A percentile compares a stretch with the other conserved stretches of the same genome.
These are phyloP conservation scores for Agaricales sp. DNA, from an alignment of 1,284 basidiomycete genomes.

Conservation along the genomic window DNA sequence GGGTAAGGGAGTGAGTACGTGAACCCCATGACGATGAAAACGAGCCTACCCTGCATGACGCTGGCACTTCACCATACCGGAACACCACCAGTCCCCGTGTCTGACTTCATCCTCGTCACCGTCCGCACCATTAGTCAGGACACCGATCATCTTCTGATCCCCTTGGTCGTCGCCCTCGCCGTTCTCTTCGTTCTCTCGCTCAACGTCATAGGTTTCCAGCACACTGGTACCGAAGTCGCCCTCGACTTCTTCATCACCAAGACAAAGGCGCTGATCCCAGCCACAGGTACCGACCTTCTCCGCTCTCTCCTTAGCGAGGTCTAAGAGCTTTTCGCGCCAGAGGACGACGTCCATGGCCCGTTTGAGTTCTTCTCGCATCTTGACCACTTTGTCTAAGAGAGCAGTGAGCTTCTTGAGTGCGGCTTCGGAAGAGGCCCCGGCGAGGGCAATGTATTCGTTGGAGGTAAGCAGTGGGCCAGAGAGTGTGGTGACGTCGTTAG, in stretches of 20 bases:
- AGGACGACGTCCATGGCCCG: constrained; percentile 53
- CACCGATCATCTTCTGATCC: constrained; percentile 29
- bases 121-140: no score
- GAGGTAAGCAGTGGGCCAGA: constrained; percentile 6
- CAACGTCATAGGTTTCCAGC: constrained; percentile 53
- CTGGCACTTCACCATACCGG: constrained; percentile 62
- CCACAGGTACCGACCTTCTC: constrained; percentile 59
- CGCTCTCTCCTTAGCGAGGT: constrained; percentile 52
- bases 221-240: constrained; percentile 49
- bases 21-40: constrained; percentile 5
- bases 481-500: constrained; percentile 1
- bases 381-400: constrained; percentile 43
- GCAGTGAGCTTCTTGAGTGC: constrained; percentile 41
- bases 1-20: constrained; percentile 8
- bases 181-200: constrained; percentile 19
- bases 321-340: constrained; percentile 58
- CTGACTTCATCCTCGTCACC: constrained; percentile 29
- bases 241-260: constrained; percentile 64
- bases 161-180: constrained; percentile 18
- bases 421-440: constrained; percentile 21
- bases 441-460: not conserved
- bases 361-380: constrained; percentile 50
- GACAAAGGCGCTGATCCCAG: constrained; percentile 76
- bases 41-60: constrained; percentile 60
- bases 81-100: constrained; percentile 64